Evolutionary conservation across 2,329 filamentous ascomycete genomes (phyloP).

Genomic region (Aspergillus neoniger): DNA sequence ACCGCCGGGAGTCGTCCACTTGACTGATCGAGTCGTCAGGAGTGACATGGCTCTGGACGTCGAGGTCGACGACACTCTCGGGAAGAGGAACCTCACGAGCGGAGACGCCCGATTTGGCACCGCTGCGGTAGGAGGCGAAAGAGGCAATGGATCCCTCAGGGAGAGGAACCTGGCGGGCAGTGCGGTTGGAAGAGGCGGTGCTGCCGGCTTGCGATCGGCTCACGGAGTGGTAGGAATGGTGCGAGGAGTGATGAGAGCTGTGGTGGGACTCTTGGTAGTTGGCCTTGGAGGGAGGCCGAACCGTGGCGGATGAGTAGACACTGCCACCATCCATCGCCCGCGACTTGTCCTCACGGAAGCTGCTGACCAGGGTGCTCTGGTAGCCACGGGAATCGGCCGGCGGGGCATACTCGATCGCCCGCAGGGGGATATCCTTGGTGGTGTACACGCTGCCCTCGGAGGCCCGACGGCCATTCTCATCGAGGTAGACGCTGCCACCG

Average conservation of each 20-base stretch:
- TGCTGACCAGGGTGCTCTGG: constrained; percentile 46
- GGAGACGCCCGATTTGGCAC: constrained; percentile 22
- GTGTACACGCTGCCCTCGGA: constrained; percentile 43
- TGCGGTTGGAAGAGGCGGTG: constrained; percentile 35
- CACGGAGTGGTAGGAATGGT: constrained; percentile 26
- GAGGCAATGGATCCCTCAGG: constrained; percentile 35
- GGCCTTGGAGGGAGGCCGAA: constrained; percentile 34
- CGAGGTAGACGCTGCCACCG: constrained; percentile 26
- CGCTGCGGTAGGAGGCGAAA: constrained; percentile 28
- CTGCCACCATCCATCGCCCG: constrained; percentile 33
- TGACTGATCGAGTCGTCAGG: constrained; percentile 80
- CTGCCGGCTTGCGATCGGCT: constrained; percentile 26
- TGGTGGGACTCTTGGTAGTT: constrained; percentile 28
- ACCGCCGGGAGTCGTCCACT: constrained; percentile 45
- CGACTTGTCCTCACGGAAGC: constrained; percentile 37
- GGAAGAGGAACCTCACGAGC: constrained; percentile 35
- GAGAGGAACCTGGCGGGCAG: constrained; percentile 40
- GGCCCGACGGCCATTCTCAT: constrained; percentile 36
- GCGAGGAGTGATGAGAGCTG: constrained; percentile 23
- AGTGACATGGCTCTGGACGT: constrained; percentile 62
- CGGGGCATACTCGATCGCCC: constrained; percentile 44
- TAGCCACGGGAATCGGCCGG: constrained; percentile 31
- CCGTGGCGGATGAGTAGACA: constrained; percentile 40
- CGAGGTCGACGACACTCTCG: constrained; percentile 34
- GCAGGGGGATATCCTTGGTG: constrained; percentile 37